Base-by-base conservation (phyloP, 1,284 basidiomycete species). In the Cutaneotrichosporon sp. region DNA sequence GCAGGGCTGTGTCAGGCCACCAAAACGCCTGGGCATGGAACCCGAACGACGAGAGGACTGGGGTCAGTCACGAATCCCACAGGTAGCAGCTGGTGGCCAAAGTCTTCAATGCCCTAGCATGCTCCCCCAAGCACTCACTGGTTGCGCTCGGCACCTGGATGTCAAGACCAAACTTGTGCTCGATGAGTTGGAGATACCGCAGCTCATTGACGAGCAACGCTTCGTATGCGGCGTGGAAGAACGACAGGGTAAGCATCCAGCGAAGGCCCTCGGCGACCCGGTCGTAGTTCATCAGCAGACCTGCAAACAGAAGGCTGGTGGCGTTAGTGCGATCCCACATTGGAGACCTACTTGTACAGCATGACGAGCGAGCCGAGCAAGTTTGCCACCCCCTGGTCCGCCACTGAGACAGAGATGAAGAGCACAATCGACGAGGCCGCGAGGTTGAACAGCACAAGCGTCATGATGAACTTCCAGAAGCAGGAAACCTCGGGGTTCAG, bases 141-240 rank as follows among this genome's bases (percentile, higher is more conserved):
- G 91, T 90, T 0, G 92, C 92, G n/a, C 92, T 91, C 2, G 92
- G 92, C 0, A 97, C 88, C 73, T 97, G 92, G 54, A 97, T 84
- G 72, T 95, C 93, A 3, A 97, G 89, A 18, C 94, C 94, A 73
- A 93, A 94, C 89, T 91, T 90, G 71, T 87, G 85, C 78, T 98
- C 91, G 73, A 91, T 92, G 55, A 98, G 82, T 71, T 92, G 90
- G n/a, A 98, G 82, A 78, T 95, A 97, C 52, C 94, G 84, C 56
- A 99, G 82, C 79, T 99, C 95, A 76, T 98, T 98, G 62, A 98
- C 94, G 25, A 94, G 88, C 29, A 99, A 84, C 1, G 91, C 93
- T 80, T 99, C 95, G 73, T 93, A 98, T 0, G 91, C 95, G n/a
- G 95, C 95, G 80, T 98, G 95, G 88, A 97, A 98, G 84, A 98